A percentile compares a stretch with the other conserved stretches of the same genome.
Conservation (phyloP, 2,329 filamentous ascomycete genomes). For the Arthrinium phaeospermum region DNA sequence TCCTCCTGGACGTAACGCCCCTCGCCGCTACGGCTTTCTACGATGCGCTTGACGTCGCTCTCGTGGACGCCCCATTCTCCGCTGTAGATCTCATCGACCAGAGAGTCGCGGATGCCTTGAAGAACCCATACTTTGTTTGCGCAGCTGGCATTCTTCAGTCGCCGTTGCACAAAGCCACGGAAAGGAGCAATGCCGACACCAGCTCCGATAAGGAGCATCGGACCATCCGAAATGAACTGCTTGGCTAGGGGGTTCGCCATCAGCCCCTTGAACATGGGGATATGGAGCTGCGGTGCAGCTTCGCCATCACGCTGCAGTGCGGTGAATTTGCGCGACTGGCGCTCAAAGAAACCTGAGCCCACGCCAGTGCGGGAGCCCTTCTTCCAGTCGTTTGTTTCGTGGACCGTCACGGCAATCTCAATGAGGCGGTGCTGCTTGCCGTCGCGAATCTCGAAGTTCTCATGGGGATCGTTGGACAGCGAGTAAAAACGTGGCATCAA, state of each 20-base stretch:
- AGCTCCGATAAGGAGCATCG: conserved; percentile 96
- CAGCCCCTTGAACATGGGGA: conserved; percentile 97
- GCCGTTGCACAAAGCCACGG: conserved; percentile 92
- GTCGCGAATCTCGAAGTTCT: conserved; percentile 71
- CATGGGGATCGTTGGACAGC: conserved; percentile 91
- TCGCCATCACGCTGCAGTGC: conserved; percentile 68
- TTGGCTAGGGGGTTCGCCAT: conserved; percentile 96
- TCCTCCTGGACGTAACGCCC: conserved; percentile 97
- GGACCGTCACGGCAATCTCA: conserved; percentile 96
- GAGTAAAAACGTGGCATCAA: conserved; percentile 99
- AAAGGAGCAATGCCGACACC: conserved; percentile 97
- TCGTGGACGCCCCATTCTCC: conserved; percentile 97
- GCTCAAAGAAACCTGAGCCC: conserved; percentile 91
- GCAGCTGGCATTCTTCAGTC: conserved; percentile 44
- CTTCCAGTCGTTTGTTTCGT: conserved; percentile 83
- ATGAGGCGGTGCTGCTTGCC: conserved; percentile 79
- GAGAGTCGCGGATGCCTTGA: conserved; percentile 65
- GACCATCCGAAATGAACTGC: conserved; percentile 90
- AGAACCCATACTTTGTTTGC: conserved; percentile 46
- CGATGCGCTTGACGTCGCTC: conserved; percentile 81
- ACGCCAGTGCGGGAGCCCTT: conserved; percentile 78
- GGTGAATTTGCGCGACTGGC: conserved; percentile 76
- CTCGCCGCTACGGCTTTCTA: conserved; percentile 76
- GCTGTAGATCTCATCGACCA: conserved; percentile 94
- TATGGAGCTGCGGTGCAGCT: conserved; percentile 65